Conservation (phyloP, 169 alveolate species). For the Plasmodium fragile region DNA sequence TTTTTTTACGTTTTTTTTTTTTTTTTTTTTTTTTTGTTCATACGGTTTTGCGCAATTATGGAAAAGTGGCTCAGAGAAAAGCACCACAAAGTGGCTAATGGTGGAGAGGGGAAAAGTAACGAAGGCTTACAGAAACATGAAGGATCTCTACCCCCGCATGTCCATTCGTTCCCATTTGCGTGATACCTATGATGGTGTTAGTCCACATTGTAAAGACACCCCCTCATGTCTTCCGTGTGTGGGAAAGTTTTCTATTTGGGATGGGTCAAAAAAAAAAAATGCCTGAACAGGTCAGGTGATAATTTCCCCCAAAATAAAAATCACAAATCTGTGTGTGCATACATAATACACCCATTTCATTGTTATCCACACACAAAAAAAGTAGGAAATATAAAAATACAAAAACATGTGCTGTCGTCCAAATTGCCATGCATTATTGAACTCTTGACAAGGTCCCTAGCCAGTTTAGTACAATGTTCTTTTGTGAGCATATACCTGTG, state of each 20-base stretch:
- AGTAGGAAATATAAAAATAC: constrained; percentile 64
- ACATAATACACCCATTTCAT: not conserved
- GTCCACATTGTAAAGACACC: not conserved
- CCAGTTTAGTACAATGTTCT: constrained; percentile 40
- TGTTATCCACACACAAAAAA: constrained; percentile 4
- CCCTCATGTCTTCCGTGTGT: not conserved
- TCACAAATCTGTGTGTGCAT: not conserved
- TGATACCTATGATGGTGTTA: not conserved
- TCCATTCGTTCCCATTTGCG: not conserved
- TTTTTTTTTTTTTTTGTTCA: not conserved
- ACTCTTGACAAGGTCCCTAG: constrained; percentile 40
- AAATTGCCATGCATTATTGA: constrained; percentile 36
- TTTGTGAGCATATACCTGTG: constrained; percentile 39
- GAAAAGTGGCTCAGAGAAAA: not conserved
- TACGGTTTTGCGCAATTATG: not conserved
- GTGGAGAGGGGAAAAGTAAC: not conserved
- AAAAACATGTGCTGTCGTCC: constrained; percentile 73
- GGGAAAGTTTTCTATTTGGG: not conserved
- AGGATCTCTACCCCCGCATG: not conserved
- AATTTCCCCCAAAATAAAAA: not conserved
- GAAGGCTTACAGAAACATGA: not conserved
- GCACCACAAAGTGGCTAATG: not conserved
- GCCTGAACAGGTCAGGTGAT: not conserved
- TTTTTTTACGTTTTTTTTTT: not conserved
- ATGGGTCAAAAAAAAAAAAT: not conserved